phyloP scores from a whole-genome alignment of 2,329 filamentous ascomycete genomes.

The Harringtonia lauricola region DNA sequence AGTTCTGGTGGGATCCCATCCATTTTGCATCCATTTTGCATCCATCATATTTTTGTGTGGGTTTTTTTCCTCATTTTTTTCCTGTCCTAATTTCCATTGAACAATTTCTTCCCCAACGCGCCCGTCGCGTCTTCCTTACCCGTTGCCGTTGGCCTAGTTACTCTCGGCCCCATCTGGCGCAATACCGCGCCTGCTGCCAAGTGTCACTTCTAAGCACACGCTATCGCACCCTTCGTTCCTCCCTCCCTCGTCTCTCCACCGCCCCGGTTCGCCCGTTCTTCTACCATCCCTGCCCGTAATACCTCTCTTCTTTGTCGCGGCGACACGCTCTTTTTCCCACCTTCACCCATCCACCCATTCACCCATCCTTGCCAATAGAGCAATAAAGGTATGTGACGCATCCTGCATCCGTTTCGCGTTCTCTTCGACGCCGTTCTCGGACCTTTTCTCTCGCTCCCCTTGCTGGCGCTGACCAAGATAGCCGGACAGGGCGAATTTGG shows the following conservation, averaged over 20 bases:
- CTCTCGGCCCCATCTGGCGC: neutral
- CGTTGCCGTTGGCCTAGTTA: neutral
- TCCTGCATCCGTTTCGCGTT: neutral
- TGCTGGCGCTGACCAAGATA: too few species aligned
- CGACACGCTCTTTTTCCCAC: constrained; percentile 3
- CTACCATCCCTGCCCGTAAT: neutral
- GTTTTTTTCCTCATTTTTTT: neutral
- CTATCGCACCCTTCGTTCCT: neutral
- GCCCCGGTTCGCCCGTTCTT: neutral
- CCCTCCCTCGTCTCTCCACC: neutral
- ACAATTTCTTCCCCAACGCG: too few species aligned
- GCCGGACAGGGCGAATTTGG: too few species aligned
- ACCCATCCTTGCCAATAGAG: neutral
- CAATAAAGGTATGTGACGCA: neutral
- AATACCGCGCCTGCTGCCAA: constrained; percentile 1
- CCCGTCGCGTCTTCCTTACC: neutral
- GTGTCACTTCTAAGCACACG: neutral
- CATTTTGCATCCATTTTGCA: too few species aligned
- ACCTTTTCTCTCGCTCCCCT: too few species aligned
- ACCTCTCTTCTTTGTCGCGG: constrained; percentile 1
- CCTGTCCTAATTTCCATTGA: neutral
- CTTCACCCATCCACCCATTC: neutral
- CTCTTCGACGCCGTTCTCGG: too few species aligned
- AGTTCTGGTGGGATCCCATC: too few species aligned
- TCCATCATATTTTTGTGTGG: too few species aligned